phyloP scores from a whole-genome alignment of 495 filamentous ascomycete genomes.

The Penicillium paxilli region DNA sequence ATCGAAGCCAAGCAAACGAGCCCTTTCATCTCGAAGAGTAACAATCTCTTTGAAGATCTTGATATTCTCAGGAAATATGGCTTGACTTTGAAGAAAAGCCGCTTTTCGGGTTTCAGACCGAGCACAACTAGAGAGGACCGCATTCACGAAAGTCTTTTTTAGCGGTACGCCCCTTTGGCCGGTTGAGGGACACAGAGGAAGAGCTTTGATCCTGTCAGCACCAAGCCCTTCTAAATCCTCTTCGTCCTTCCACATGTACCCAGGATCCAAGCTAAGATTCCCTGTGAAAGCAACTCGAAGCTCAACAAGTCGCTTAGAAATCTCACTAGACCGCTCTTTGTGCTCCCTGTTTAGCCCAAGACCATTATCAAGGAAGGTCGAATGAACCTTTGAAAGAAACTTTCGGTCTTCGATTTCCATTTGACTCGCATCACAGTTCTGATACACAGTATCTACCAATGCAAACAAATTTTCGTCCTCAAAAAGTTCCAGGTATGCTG shows the following conservation, averaged over 20 bases:
- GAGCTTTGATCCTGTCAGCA: not conserved
- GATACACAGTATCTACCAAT: not conserved
- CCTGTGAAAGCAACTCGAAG: slow-evolving; percentile 1
- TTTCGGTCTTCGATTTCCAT: slow-evolving; percentile 2
- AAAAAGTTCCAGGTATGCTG: slow-evolving; percentile 1
- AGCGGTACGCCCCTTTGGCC: not conserved
- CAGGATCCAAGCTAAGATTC: slow-evolving; percentile 4
- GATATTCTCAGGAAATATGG: not conserved
- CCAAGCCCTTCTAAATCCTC: not conserved
- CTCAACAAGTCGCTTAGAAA: slow-evolving; percentile 1
- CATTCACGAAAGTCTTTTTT: not conserved
- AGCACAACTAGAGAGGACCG: not conserved
- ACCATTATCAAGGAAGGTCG: not conserved
- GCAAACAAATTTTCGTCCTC: not conserved
- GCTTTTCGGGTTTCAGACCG: slow-evolving; percentile 1
- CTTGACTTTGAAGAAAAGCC: not conserved
- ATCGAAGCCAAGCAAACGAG: slow-evolving; percentile 4
- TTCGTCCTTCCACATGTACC: not conserved
- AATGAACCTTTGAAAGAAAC: slow-evolving; percentile 1
- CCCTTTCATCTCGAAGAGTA: slow-evolving; percentile 8
- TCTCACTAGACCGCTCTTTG: not conserved
- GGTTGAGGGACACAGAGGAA: not conserved
- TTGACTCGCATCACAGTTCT: not conserved
- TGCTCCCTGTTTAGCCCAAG: not conserved
- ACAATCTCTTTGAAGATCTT: slow-evolving; percentile 1